Percentiles rank a stretch among this genome's conserved stretches.
Conservation (phyloP, 768 basidiomycete species). For the Omphalotus guepiniiformis region DNA sequence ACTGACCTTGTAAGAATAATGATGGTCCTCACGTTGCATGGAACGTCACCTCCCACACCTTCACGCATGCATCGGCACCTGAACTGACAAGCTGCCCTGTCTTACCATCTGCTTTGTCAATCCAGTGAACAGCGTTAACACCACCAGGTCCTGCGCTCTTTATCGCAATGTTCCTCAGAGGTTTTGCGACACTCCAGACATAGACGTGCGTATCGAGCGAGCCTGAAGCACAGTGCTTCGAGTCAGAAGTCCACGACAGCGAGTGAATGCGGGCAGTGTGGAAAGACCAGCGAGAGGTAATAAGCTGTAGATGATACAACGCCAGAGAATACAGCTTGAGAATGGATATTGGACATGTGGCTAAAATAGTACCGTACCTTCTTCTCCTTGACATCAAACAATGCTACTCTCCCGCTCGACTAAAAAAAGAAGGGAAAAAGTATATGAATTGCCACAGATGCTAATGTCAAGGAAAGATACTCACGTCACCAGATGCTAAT, state of each 20-base stretch:
- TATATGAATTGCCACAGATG: neutral
- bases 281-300: slow-evolving; percentile 80
- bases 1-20: no score
- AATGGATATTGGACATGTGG: neutral
- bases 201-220: slow-evolving; percentile 94
- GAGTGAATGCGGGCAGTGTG: slow-evolving; percentile 81
- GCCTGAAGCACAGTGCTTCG: slow-evolving; percentile 77
- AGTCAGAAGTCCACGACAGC: slow-evolving; percentile 71
- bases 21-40: slow-evolving; percentile 21
- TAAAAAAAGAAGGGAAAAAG: slow-evolving; percentile 24
- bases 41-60: slow-evolving; percentile 62
- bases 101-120: slow-evolving; percentile 40
- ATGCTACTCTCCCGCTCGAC: slow-evolving; percentile 77
- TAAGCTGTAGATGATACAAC: slow-evolving; percentile 33
- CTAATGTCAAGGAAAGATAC: slow-evolving; percentile 24
- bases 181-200: slow-evolving; percentile 73
- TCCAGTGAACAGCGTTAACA: slow-evolving; percentile 78
- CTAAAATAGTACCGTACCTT: slow-evolving; percentile 37
- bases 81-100: slow-evolving; percentile 56
- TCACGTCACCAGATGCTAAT: slow-evolving; percentile 83
- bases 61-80: slow-evolving; percentile 80
- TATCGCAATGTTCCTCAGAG: slow-evolving; percentile 72
- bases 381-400: slow-evolving; percentile 67
- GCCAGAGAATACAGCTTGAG: neutral
- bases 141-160: slow-evolving; percentile 87